Base-by-base conservation (phyloP, 1,284 basidiomycete genomes). In the Pseudozyma thailandica region DNA sequence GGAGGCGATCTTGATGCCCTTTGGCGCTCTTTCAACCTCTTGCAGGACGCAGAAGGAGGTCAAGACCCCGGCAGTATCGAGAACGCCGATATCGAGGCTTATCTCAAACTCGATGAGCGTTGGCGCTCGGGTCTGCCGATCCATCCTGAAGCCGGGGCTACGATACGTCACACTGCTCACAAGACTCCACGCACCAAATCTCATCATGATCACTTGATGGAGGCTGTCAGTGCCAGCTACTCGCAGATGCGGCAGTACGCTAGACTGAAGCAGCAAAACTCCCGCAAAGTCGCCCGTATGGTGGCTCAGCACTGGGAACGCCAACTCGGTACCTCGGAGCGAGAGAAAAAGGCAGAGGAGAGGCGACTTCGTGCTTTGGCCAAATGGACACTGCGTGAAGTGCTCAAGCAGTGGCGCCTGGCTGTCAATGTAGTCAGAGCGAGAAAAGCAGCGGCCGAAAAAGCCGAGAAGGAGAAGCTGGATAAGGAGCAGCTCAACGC, bases 401-500 rank as follows among this genome's bases (percentile, higher is more conserved):
- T 97, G 20, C 85, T 88, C 25, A 88, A 87, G 30, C 91, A 93
- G 75, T 98, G 94, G 94, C 91, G 90, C 79, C 89, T 93, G 72
- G 94, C 92, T 2, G 89, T 94, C 47, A 90, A 90, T 75, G 92
- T 92, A 78, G 87, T 94, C 16, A 88, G 91, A 6, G 89, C 91
- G 47, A 87, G 89, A 64, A 86, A 89, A 60, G 85, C 89, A 26
- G 84, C 86, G 13, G 84, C 85, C 55, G 84, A 86, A 50, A 87
- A 88, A 70, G 87, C 85, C 16, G 90, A 92, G 78, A 88, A 90
- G 72, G 88, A 89, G 68, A 86, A 88, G 20, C 84, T 87, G 12
- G 90, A 90, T 0, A 91, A 91, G 64, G 89, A 91, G 73, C 94
- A 96, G 84, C 86, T 98, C 25, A 91, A 94, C 82, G 92, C 90